Evolutionary conservation across 768 basidiomycete species (phyloP), one percentile per base, ranked within the genome.

Genomic region (Pilatotrama ljubarskyi): DNA sequence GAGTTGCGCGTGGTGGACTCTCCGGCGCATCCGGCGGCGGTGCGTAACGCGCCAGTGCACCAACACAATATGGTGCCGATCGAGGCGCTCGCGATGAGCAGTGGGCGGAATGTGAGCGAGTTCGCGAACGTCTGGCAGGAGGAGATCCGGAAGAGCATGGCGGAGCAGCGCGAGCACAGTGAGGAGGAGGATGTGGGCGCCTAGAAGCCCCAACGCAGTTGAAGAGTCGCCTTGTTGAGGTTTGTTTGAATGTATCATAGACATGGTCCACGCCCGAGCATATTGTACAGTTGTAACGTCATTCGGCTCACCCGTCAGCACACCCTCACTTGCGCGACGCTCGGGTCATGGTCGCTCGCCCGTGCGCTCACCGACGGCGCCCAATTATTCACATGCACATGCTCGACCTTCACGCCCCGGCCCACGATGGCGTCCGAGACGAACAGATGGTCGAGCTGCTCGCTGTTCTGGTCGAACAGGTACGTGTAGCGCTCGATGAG

Each of bases 61-160:
- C 88, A 89, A 64, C 91, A 91, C 72, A 96, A 94, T 67, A 95
- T 94, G 88, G 79, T 95, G 32, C 96, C 95, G 9, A 81, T 93
- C 48, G 95, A 98, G 68, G 91, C 90, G 3, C 74, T 96, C n/a
- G 81, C 78, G 50, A 72, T 97, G 68, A 88, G 93, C 65, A 82
- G 80, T 50, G 95, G 95, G 3, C 78, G 80, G 49, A 82, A 81
- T 62, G 82, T 93, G 22, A 77, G 82, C 24, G 88, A 89, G 51
- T 97, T 97, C 72, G 84, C 87, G 3, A 78, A 84, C 17, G 70
- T 77, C 10, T 89, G 85, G 86, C 76, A 80, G 68, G 79, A 85
- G 20, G 78, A 83, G 60, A 72, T 91, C 1, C 66, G 74, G 58
- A 72, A 71, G 57, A 64, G 63, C 15, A 65, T 67, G 59, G 51